These are phyloP conservation scores for Wickerhamiella shivajii DNA, from an alignment of 805 yeast species.

Conservation along the genomic window DNA sequence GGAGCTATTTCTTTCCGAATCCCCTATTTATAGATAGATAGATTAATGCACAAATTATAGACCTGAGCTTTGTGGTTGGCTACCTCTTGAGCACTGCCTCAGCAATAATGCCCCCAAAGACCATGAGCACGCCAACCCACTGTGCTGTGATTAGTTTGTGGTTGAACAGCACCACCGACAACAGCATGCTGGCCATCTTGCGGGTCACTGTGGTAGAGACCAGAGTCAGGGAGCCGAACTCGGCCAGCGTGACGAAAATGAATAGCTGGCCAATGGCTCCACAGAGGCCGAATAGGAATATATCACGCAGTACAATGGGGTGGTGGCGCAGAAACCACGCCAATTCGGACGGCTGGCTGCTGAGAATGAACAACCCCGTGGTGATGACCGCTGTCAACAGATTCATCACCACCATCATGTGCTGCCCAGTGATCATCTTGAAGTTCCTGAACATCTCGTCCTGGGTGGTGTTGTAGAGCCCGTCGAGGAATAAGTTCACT, in stretches of 20 bases:
- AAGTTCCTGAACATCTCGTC: conserved; percentile 57
- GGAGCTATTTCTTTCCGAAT: no score
- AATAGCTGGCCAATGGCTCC: conserved; percentile 94
- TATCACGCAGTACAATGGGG: conserved; percentile 43
- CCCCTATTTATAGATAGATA: no score
- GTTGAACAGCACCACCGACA: conserved; percentile 79
- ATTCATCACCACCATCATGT: conserved; percentile 65
- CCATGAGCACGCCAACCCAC: conserved; percentile 67
- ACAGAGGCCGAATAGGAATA: conserved; percentile 51
- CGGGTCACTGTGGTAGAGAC: conserved; percentile 93
- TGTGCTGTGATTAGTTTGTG: conserved; percentile 50
- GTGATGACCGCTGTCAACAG: conserved; percentile 30
- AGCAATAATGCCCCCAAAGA: conserved; percentile 70
- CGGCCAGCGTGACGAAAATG: conserved; percentile 69
- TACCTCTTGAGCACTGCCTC: conserved; percentile 47
- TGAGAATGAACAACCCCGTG: conserved; percentile 31
- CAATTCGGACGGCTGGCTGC: conserved; percentile 39
- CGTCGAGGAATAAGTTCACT: conserved; percentile 66
- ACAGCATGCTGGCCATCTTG: conserved; percentile 87
- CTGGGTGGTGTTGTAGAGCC: conserved; percentile 85
- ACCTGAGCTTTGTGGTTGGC: no score
- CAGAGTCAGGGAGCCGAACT: conserved; percentile 69
- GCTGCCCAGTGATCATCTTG: conserved; percentile 58
- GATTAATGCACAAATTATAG: no score
- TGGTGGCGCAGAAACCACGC: conserved; percentile 35